These are phyloP conservation scores for Myriangium duriaei DNA, from an alignment of 2,329 filamentous ascomycete genomes.

Conservation along the genomic window DNA sequence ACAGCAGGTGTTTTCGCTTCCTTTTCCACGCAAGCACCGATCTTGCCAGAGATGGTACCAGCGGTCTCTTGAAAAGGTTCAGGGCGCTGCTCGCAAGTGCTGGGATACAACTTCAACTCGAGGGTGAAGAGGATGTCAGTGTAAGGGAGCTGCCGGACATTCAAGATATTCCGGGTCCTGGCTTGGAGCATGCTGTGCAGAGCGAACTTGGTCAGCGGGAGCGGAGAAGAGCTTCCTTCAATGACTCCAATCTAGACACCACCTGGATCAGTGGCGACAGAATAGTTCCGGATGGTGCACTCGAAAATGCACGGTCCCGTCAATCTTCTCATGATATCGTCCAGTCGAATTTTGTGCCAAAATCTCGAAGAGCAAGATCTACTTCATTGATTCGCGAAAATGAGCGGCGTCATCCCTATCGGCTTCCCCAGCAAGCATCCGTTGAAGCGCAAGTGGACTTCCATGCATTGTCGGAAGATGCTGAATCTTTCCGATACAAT, in stretches of 20 bases:
- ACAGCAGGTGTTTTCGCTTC: slow-evolving; percentile 64
- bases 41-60: slow-evolving; percentile 32
- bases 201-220: slow-evolving; percentile 10
- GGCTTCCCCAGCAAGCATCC: not conserved
- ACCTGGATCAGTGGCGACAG: slow-evolving; percentile 29
- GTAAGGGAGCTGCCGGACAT: not conserved
- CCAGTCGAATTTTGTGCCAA: not conserved
- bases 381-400: not conserved
- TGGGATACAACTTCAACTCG: slow-evolving; percentile 58
- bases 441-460: not conserved
- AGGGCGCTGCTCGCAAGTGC: slow-evolving; percentile 53
- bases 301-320: not conserved
- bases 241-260: slow-evolving; percentile 41
- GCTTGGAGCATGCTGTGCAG: not conserved
- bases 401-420: not conserved
- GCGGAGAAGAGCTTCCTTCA: slow-evolving; percentile 42
- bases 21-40: slow-evolving; percentile 58
- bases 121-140: slow-evolving; percentile 8
- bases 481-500: slow-evolving; percentile 4
- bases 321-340: not conserved
- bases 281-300: slow-evolving; percentile 10
- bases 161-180: not conserved
- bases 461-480: not conserved
- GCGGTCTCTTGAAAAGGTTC: slow-evolving; percentile 56
- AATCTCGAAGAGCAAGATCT: not conserved